These are phyloP conservation scores for Ophiosphaerella narmari DNA, from an alignment of 2,329 filamentous ascomycete species.

Conservation along the genomic window DNA sequence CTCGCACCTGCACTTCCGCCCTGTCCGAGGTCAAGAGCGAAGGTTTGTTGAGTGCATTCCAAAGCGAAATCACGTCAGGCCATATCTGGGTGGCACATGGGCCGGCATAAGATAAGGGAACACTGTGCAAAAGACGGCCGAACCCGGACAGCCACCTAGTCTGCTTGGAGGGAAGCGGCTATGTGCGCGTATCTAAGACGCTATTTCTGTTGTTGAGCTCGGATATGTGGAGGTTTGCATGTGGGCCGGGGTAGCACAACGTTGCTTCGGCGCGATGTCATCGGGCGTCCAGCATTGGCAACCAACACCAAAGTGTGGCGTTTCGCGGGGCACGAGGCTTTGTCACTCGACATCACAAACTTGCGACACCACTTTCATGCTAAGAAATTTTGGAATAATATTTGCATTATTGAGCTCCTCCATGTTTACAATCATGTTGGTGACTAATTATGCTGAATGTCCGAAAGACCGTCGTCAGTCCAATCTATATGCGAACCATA, in stretches of 20 bases:
- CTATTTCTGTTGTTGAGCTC: slow-evolving; percentile 43
- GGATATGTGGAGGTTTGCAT: slow-evolving; percentile 29
- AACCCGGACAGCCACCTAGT: slow-evolving; percentile 9
- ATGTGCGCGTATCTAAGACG: slow-evolving; percentile 25
- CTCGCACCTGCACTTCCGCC: not conserved
- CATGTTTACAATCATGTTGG: too few relatives aligned
- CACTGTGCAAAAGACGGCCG: slow-evolving; percentile 19
- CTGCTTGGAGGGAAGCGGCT: slow-evolving; percentile 15
- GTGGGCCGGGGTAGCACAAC: slow-evolving; percentile 15
- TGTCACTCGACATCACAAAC: not conserved
- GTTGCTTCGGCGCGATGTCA: slow-evolving; percentile 22
- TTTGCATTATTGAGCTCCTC: not conserved
- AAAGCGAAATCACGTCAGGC: not conserved
- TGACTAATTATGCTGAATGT: not conserved
- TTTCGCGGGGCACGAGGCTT: slow-evolving; percentile 1
- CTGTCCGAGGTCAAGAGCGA: not conserved
- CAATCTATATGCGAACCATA: slow-evolving; percentile 14
- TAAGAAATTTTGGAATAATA: not conserved
- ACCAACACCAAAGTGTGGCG: slow-evolving; percentile 5
- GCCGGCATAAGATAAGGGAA: too few relatives aligned
- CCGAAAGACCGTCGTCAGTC: not conserved
- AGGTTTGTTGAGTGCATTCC: not conserved
- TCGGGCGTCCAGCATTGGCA: slow-evolving; percentile 23
- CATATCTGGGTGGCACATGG: not conserved
- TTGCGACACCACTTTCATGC: not conserved